Conservation (phyloP, 73 alveolate genomes). For the Blepharisma stoltei region DNA sequence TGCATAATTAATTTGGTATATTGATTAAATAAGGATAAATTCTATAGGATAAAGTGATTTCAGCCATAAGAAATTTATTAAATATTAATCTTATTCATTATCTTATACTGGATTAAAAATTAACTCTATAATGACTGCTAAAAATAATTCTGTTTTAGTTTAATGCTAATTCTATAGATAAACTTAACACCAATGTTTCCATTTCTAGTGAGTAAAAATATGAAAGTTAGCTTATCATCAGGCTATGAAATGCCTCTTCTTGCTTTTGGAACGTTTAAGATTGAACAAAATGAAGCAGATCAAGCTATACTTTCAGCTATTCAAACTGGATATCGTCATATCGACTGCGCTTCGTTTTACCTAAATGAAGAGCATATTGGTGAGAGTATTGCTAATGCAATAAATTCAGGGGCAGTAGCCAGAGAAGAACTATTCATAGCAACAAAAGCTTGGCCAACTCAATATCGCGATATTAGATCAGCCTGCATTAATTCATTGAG, state of each 20-base stretch:
- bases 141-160: too few relatives aligned
- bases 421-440: constrained; percentile 79
- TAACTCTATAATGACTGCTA: too few relatives aligned
- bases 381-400: constrained; percentile 46
- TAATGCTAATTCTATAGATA: too few relatives aligned
- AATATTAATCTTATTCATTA: too few relatives aligned
- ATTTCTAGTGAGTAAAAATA: too few relatives aligned
- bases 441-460: constrained; percentile 67
- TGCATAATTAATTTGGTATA: too few relatives aligned
- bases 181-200: too few relatives aligned
- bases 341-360: constrained; percentile 71
- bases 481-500: constrained; percentile 58
- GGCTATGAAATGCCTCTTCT: constrained; percentile 9
- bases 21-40: too few relatives aligned
- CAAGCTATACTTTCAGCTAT: constrained; percentile 50
- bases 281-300: constrained; percentile 29
- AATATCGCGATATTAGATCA: constrained; percentile 52
- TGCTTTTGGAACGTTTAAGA: constrained; percentile 29
- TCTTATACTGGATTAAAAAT: too few relatives aligned
- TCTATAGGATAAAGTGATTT: too few relatives aligned
- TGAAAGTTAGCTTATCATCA: neutral
- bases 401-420: constrained; percentile 45
- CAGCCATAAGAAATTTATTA: too few relatives aligned
- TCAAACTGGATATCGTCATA: constrained; percentile 68
- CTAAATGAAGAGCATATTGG: constrained; percentile 71